A percentile compares a stretch with the other conserved stretches of the same genome.
phyloP scores from a whole-genome alignment of 2,329 filamentous ascomycete genomes.

The Penicillium sp. region DNA sequence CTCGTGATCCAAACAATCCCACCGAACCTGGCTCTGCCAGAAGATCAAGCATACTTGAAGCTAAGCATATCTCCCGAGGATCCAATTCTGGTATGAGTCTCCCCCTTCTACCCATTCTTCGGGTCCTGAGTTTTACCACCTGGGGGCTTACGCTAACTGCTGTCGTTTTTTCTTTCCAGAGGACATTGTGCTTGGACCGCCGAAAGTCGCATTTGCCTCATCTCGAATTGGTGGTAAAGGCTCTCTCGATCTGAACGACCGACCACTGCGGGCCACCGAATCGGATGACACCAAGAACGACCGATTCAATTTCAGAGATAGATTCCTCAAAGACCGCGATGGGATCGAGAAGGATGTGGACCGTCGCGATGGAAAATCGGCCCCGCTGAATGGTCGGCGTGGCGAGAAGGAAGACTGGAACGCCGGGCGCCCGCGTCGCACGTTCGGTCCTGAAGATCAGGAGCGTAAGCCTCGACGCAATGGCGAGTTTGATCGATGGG shows the following conservation, averaged over 20 bases:
- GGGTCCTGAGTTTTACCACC: background rate
- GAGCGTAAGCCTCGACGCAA: conserved; percentile 45
- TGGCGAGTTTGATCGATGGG: conserved; percentile 47
- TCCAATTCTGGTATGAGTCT: conserved; percentile 49
- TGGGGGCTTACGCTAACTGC: conserved; percentile 18
- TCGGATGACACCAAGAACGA: conserved; percentile 61
- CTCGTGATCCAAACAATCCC: conserved; percentile 39
- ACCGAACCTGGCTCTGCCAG: conserved; percentile 35
- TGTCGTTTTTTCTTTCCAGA: conserved; percentile 52
- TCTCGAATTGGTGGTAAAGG: conserved; percentile 57
- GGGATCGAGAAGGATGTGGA: conserved; percentile 39
- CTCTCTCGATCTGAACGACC: conserved; percentile 48
- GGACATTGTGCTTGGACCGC: conserved; percentile 82
- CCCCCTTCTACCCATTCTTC: conserved; percentile 7
- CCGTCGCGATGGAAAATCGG: conserved; percentile 39
- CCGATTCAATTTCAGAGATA: conserved; percentile 62
- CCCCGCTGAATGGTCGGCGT: conserved; percentile 37
- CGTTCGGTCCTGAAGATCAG: conserved; percentile 43
- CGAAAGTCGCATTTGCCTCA: conserved; percentile 80
- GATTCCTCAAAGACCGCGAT: conserved; percentile 43
- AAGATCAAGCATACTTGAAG: conserved; percentile 46
- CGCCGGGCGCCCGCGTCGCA: conserved; percentile 40
- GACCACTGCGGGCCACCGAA: conserved; percentile 50
- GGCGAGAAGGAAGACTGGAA: conserved; percentile 48
- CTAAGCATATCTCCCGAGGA: conserved; percentile 49